Percentiles rank a stretch among this genome's conserved stretches.
These are phyloP conservation scores for Paraurostyla sp. DNA, from an alignment of 73 alveolate genomes.

Conservation along the genomic window DNA sequence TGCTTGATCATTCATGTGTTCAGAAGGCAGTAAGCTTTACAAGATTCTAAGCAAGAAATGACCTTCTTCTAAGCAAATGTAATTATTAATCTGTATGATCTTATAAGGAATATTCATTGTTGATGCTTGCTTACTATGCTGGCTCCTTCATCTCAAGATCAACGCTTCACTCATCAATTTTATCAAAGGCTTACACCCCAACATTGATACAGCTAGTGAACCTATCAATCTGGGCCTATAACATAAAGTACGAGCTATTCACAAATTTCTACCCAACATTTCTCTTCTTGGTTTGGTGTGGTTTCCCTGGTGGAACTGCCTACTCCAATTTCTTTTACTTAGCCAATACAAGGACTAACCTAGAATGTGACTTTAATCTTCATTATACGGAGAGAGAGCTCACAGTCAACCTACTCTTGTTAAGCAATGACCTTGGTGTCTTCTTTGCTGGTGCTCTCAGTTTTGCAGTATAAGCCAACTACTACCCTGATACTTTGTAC, in stretches of 20 bases:
- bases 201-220: not conserved
- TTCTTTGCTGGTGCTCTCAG: slow-evolving; percentile 53
- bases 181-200: slow-evolving; percentile 28
- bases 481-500: not conserved
- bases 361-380: slow-evolving; percentile 48
- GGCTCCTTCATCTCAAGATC: slow-evolving; percentile 62
- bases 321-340: slow-evolving; percentile 50
- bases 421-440: slow-evolving; percentile 31
- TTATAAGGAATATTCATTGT: slow-evolving; percentile 24
- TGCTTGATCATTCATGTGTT: not conserved
- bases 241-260: not conserved
- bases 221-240: slow-evolving; percentile 13
- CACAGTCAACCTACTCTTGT: slow-evolving; percentile 33
- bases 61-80: slow-evolving; percentile 37
- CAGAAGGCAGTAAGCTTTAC: not conserved
- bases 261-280: slow-evolving; percentile 23
- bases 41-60: not conserved
- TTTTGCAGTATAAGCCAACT: not conserved
- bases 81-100: not conserved
- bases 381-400: slow-evolving; percentile 59
- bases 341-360: slow-evolving; percentile 58
- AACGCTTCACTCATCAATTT: slow-evolving; percentile 27
- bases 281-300: slow-evolving; percentile 55
- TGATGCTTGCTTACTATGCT: slow-evolving; percentile 56
- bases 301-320: slow-evolving; percentile 61